Percentiles rank a stretch among this genome's conserved stretches.
These are phyloP conservation scores for Medicago arabica DNA, from an alignment of 306 rosid genomes.

Conservation along the genomic window DNA sequence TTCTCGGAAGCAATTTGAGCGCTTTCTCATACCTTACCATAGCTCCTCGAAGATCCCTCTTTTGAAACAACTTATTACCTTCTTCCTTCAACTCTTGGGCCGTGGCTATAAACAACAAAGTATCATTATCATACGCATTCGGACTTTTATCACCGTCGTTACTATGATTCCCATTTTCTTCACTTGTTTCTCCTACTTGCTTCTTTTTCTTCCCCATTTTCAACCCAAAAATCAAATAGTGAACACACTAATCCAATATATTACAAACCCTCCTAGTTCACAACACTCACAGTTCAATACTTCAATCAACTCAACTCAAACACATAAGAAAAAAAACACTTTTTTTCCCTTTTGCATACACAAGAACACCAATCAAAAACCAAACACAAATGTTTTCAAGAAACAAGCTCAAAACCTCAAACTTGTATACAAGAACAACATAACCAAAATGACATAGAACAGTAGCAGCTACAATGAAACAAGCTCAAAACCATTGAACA, in stretches of 20 bases:
- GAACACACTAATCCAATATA: constrained; percentile 33
- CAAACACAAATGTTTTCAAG: constrained; percentile 10
- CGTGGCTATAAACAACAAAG: constrained; percentile 60
- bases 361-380: constrained; percentile 35
- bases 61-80: constrained; percentile 87
- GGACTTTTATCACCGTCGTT: constrained; percentile 52
- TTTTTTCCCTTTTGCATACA: constrained; percentile 17
- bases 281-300: constrained; percentile 39
- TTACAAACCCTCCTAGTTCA: constrained; percentile 33
- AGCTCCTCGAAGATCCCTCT: constrained; percentile 81
- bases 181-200: constrained; percentile 54
- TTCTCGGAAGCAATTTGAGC: constrained; percentile 73
- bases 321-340: no score
- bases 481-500: constrained; percentile 36
- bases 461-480: constrained; percentile 6
- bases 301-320: constrained; percentile 32
- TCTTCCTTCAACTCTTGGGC: constrained; percentile 82
- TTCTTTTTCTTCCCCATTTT: constrained; percentile 83
- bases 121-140: constrained; percentile 62
- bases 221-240: constrained; percentile 46
- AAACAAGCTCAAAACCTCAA: not conserved
- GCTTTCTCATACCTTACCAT: constrained; percentile 82
- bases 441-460: not conserved
- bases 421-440: not conserved
- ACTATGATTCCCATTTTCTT: constrained; percentile 39